Conservation (phyloP, 371 early-diverging fungal species). For the Aphelidium insulamus region DNA sequence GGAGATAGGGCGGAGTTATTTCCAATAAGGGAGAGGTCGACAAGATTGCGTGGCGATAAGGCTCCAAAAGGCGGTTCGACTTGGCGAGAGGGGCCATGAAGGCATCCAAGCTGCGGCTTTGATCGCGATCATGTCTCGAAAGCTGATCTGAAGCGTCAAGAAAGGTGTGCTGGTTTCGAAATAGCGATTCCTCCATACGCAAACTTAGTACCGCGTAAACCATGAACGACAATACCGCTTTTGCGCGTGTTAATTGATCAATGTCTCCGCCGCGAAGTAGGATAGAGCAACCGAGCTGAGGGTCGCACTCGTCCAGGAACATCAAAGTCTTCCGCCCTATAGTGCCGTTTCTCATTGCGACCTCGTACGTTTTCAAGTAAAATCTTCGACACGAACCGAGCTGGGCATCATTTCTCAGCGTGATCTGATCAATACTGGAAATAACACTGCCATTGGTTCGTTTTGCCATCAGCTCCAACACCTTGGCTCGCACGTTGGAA, state of each 20-base stretch:
- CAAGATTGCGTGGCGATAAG: slow-evolving; percentile 35
- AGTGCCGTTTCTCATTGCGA: slow-evolving; percentile 40
- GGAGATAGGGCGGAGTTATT: slow-evolving; percentile 56
- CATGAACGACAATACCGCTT: slow-evolving; percentile 50
- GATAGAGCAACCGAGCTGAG: slow-evolving; percentile 59
- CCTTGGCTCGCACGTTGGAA: slow-evolving; percentile 53
- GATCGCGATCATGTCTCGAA: no score
- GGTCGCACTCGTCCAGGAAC: slow-evolving; percentile 56
- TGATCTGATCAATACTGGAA: slow-evolving; percentile 47
- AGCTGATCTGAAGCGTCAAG: no score
- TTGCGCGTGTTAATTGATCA: slow-evolving; percentile 34
- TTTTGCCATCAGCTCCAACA: slow-evolving; percentile 52
- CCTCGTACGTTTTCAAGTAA: slow-evolving; percentile 45
- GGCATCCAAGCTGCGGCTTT: no score
- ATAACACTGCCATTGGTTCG: slow-evolving; percentile 64
- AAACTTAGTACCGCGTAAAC: slow-evolving; percentile 59
- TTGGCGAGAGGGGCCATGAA: no score
- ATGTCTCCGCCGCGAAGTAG: slow-evolving; percentile 55
- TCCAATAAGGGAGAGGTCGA: slow-evolving; percentile 59
- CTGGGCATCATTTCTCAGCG: slow-evolving; percentile 22
- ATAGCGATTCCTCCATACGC: slow-evolving; percentile 52
- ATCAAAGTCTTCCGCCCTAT: slow-evolving; percentile 49
- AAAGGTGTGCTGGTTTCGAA: slow-evolving; percentile 25
- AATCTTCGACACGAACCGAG: slow-evolving; percentile 55
- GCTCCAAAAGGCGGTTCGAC: slow-evolving; percentile 5